Percentiles rank a stretch among this genome's conserved stretches.
These are phyloP conservation scores for Vanilla planifolia DNA, from an alignment of 106 monocot genomes.

Conservation along the genomic window DNA sequence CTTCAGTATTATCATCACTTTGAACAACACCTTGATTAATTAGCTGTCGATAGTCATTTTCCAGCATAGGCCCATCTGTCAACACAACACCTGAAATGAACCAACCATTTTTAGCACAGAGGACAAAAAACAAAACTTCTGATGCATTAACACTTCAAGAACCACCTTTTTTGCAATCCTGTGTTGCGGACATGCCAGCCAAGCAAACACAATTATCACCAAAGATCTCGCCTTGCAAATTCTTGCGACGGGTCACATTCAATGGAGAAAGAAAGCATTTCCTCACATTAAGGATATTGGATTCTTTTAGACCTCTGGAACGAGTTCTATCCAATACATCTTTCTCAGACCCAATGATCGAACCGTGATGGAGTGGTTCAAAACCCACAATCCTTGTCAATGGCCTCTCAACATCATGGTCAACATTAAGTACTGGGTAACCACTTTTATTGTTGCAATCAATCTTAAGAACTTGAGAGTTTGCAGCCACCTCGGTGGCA, in stretches of 20 bases:
- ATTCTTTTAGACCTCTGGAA: conserved; percentile 12
- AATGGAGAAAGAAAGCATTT: conserved; percentile 75
- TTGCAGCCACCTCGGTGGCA: conserved; percentile 19
- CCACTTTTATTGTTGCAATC: conserved; percentile 30
- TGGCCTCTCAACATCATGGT: conserved; percentile 26
- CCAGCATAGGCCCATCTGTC: conserved; percentile 73
- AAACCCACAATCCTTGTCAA: conserved; percentile 73
- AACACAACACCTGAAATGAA: conserved; percentile 22
- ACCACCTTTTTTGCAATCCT: conserved; percentile 62
- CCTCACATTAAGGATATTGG: conserved; percentile 34
- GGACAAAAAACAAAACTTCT: conserved; percentile 8
- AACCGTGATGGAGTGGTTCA: conserved; percentile 22
- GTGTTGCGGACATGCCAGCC: conserved; percentile 7
- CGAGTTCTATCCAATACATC: conserved; percentile 3
- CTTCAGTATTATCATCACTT: conserved; percentile 6
- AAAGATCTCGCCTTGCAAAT: conserved; percentile 54
- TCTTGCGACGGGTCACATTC: conserved; percentile 32
- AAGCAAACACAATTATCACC: conserved; percentile 7
- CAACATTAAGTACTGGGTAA: conserved; percentile 17
- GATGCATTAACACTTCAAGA: conserved; percentile 19
- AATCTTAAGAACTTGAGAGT: conserved; percentile 34
- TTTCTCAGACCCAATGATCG: conserved; percentile 9
- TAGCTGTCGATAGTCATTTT: conserved; percentile 29
- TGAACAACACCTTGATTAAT: conserved; percentile 5
- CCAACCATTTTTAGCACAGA: conserved; percentile 3